A percentile compares a stretch with the other conserved stretches of the same genome.
Conservation (phyloP, 805 yeast species). For the Suhomyces canberraensis region DNA sequence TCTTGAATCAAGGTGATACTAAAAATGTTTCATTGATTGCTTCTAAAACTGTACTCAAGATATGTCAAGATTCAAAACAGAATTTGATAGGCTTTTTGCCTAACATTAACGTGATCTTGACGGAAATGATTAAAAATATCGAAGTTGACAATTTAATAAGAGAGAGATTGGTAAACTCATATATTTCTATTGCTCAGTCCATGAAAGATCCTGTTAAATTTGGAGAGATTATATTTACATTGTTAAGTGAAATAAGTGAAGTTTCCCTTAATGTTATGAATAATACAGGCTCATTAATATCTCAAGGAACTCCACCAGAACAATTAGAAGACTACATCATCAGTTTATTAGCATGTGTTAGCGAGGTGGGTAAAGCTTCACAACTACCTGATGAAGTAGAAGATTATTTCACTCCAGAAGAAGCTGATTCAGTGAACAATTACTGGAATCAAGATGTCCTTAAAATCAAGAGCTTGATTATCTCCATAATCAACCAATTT, state of each 20-base stretch:
- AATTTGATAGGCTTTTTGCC: conserved; percentile 42
- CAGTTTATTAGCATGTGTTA: conserved; percentile 60
- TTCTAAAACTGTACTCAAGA: conserved; percentile 53
- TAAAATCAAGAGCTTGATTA: conserved; percentile 39
- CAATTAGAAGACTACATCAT: conserved; percentile 43
- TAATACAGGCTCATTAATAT: conserved; percentile 5
- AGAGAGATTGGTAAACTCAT: conserved; percentile 59
- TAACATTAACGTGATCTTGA: conserved; percentile 45
- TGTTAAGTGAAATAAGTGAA: conserved; percentile 19
- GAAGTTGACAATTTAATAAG: conserved; percentile 45
- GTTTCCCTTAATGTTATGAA: conserved; percentile 6
- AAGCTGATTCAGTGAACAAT: conserved; percentile 21
- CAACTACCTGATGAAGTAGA: conserved; percentile 54
- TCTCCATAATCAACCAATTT: conserved; percentile 40
- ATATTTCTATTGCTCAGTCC: conserved; percentile 60
- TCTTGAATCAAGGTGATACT: conserved; percentile 19
- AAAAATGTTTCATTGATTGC: conserved; percentile 34
- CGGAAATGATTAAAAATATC: conserved; percentile 43
- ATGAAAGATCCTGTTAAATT: conserved; percentile 41
- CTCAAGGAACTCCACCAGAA: conserved; percentile 13
- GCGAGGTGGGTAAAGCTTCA: conserved; percentile 70
- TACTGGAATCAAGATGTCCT: conserved; percentile 53
- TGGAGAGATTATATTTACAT: conserved; percentile 18
- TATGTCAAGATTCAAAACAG: conserved; percentile 53
- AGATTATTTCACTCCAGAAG: conserved; percentile 34